Base-by-base conservation (phyloP, 805 yeast genomes). In the Hanseniaspora singularis region DNA sequence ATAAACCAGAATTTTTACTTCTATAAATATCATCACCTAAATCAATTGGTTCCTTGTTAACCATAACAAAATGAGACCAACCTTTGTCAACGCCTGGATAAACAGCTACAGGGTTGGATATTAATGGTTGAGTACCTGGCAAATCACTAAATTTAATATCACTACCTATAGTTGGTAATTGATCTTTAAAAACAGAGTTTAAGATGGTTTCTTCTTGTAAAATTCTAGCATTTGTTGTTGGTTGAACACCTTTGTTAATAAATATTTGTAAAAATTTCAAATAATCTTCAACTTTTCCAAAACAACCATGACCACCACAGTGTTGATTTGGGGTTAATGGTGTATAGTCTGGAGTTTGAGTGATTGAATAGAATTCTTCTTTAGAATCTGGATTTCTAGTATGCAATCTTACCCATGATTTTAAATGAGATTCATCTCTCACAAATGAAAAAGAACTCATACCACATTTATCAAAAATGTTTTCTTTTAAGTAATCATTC, bases 221-320 rank as follows among this genome's bases (percentile, higher is more conserved):
- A n/a, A 67, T 58, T 33, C 52, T 55, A 1, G 22, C 52, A 2
- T 70, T 70, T 4, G 58, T 59, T n/a, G 20, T 34, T 10, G 63
- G 57, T 3, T 65, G 64, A 30, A 53, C 50, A 7, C 73, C 73
- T 16, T 63, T 58, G 50, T 69, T 67, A 28, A 69, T 56, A 55
- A 67, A 64, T 4, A 65, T 56, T 33, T 68, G 58, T 30, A 69
- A 50, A 42, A 68, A 63, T 50, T 58, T 63, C 51, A 65, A 55
- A 49, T 62, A 69, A 51, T 69, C 73, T 10, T 54, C 58, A 4
- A 61, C 64, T 1, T 60, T 64, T 3, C 69, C 65, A 39, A 56
- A 67, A 37, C 63, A 53, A 1, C 73, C 73, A 14, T 64, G 69
- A n/a, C 73, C 73, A 11, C 71, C 73, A 55, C 63, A 55, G 20